Evolutionary conservation across 768 basidiomycete genomes (phyloP).

Genomic region (Leccinum boreale): DNA sequence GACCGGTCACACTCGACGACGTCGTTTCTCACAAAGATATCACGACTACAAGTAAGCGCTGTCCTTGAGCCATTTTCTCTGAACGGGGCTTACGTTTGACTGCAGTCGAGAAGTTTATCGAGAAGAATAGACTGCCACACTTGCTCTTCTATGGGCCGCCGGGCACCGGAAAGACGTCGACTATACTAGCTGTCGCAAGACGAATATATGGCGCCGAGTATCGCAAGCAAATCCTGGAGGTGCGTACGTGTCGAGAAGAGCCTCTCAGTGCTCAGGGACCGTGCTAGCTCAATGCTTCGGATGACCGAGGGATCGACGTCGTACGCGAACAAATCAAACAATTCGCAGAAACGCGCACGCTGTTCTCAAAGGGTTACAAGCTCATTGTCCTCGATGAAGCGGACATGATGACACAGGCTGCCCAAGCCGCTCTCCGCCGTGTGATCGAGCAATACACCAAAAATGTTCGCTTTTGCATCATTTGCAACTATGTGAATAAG

Average conservation of each 20-base stretch:
- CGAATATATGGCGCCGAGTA: conserved; percentile 88
- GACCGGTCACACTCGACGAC: conserved; percentile 87
- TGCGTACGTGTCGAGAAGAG: conserved; percentile 29
- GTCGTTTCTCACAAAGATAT: conserved; percentile 98
- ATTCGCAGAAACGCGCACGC: conserved; percentile 92
- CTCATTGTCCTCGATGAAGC: conserved; percentile 98
- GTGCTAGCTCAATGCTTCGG: conserved; percentile 88
- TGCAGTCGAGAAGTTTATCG: conserved; percentile 93
- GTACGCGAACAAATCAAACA: conserved; percentile 99
- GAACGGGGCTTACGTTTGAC: conserved; percentile 3
- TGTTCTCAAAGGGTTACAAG: conserved; percentile 92
- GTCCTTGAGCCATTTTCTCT: background rate
- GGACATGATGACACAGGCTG: conserved; percentile 99
- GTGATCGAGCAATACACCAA: conserved; percentile 98
- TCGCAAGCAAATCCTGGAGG: conserved; percentile 92
- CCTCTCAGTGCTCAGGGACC: conserved; percentile 1
- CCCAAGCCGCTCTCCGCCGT: conserved; percentile 93
- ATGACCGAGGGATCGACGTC: conserved; percentile 97
- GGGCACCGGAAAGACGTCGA: conserved; percentile 97
- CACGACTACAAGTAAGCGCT: conserved; percentile 74
- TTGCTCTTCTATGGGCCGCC: conserved; percentile 97
- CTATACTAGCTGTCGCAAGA: conserved; percentile 92
- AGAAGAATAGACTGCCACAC: conserved; percentile 91
- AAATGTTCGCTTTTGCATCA: conserved; percentile 99
- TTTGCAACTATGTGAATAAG: conserved; percentile 99